Base-by-base conservation (phyloP, 1,284 basidiomycete species). In the Meira miltonrushii region DNA sequence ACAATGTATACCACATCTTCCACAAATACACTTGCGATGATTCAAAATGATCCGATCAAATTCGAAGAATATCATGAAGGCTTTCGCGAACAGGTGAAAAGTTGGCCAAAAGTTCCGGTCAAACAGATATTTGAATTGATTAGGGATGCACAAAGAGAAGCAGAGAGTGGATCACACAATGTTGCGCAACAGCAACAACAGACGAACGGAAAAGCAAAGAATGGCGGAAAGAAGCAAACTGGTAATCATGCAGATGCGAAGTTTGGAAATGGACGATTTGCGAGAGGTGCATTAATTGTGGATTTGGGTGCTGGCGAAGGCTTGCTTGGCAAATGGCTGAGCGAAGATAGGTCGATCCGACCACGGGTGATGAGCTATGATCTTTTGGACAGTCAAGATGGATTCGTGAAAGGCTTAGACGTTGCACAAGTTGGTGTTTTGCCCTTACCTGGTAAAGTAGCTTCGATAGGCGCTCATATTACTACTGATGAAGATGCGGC, bases 221-320 rank as follows among this genome's bases (percentile, higher is more conserved):
- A 10, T 11, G n/a, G 40, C 47, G 7, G 17, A 15, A 57, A 56
- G 41, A 33, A 33, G 8, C 28, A 33, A 33, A 33, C n/a, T n/a
- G n/a, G n/a, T n/a, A n/a, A n/a, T n/a, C n/a, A 33, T 33, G 8
- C 28, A 33, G 28, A 33, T 8, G 19, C 25, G 2, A 21, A 55
- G 33, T 23, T 23, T n/a, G 55, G 17, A 48, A 37, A 39, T 23
- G 47, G 54, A 39, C 13, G n/a, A 13, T 8, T 33, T 21, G 15
- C 44, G 52, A 83, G 83, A 57, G 68, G 70, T 2, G 87, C 87
- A 0, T 81, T 97, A 60, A 86, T 99, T 50, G 92, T 86, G 21
- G 95, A 99, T 79, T 82, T 98, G 21, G 95, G 95, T 7, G 97
- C 93, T 67, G 95, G 95, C 12, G 92, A 97, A 74, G 95, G 92